These are phyloP conservation scores for Aureobasidium vineae DNA, from an alignment of 2,329 filamentous ascomycete species.

Conservation along the genomic window DNA sequence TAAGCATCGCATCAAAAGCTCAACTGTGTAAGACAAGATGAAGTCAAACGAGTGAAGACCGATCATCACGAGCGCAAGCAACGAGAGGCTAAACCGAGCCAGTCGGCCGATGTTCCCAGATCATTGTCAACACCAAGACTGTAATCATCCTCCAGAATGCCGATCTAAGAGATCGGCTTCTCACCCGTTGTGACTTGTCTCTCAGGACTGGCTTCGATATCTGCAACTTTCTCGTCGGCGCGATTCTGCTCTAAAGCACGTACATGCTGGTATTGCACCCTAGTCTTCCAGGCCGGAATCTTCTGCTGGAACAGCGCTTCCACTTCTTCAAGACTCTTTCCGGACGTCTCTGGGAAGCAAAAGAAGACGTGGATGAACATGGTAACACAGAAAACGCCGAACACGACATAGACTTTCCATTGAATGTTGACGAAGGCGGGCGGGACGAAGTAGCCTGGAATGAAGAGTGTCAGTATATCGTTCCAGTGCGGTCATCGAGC, in stretches of 20 bases:
- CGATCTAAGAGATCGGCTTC: not conserved
- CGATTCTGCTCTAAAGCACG: slow-evolving; percentile 31
- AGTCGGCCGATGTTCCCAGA: not conserved
- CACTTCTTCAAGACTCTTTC: not conserved
- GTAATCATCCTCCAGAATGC: not conserved
- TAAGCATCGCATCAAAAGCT: too few species aligned
- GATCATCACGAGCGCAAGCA: not conserved
- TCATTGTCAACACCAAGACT: not conserved
- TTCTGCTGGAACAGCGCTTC: slow-evolving; percentile 67
- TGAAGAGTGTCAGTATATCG: not conserved
- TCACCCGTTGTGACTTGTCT: not conserved
- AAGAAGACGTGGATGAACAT: slow-evolving; percentile 69
- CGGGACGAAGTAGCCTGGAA: slow-evolving; percentile 42
- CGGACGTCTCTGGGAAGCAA: slow-evolving; percentile 41
- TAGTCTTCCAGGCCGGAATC: slow-evolving; percentile 57
- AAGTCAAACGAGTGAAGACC: not conserved
- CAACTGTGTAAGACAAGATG: too few species aligned
- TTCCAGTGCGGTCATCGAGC: too few species aligned
- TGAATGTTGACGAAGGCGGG: slow-evolving; percentile 58
- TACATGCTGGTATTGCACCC: slow-evolving; percentile 29
- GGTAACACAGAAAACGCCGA: slow-evolving; percentile 67
- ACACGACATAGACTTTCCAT: slow-evolving; percentile 67
- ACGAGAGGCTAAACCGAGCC: not conserved
- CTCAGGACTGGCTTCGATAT: slow-evolving; percentile 28
- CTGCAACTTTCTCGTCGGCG: slow-evolving; percentile 30